Base-by-base conservation (phyloP, 2,329 filamentous ascomycete species). In the Clonostachys rosea region DNA sequence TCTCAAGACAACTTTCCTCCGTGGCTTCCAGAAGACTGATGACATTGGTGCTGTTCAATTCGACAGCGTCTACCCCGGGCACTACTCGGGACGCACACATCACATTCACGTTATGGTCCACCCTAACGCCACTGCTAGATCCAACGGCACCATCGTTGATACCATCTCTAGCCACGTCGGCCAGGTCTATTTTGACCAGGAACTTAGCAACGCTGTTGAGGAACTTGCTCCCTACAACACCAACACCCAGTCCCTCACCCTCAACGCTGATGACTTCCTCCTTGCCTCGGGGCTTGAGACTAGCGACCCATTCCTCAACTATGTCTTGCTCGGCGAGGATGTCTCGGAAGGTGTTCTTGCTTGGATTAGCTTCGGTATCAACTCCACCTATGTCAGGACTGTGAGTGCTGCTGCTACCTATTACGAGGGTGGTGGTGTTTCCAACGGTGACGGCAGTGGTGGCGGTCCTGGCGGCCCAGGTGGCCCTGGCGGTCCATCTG, bases 201-300 rank as follows among this genome's bases (percentile, higher is more conserved):
- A 71, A 45, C 72, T 86, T 30, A 73, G 81, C 50, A 51, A 61
- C 4, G 57, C 2, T 30, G 24, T 30, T 30, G 24, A 30, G 24
- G 24, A 30, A 9, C 60, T 78, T 34, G 86, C 82, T 0, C 91
- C 92, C 54, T 82, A 94, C 33, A 94, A 81, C 0, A 91, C 79
- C 45, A 96, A 64, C 1, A 91, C 83, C 88, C 90, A 96, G 0
- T 91, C 91, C 14, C 95, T 90, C 3, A 87, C 62, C 0, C 88
- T 91, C 51, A 96, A 64, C 3, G 77, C 63, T 3, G 67, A 78
- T 0, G 82, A 86, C 54, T 30, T 45, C 12, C 56, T 61, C 17
- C 68, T 81, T 42, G 66, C 18, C 77, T 83, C 42, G 76, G 81
- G 48, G 24, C 24, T 30, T 30, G 24, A 30, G 24, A 30, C 24